Base-by-base conservation (phyloP, 1,284 basidiomycete species). In the Fomitopsis betulina region DNA sequence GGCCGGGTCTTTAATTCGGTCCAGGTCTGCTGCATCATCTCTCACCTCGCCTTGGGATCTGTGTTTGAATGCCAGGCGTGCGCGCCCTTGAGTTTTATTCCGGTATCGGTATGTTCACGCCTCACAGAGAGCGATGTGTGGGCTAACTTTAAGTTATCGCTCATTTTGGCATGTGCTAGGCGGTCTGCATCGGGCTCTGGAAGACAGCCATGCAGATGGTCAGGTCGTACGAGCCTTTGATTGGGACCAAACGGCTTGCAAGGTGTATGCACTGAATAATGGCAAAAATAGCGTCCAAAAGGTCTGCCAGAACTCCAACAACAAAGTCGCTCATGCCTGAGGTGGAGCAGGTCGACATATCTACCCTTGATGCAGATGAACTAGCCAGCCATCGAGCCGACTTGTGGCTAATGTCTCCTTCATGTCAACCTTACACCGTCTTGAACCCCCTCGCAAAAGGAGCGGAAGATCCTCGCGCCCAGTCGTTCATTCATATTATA, bases 361-460 rank as follows among this genome's bases (percentile, higher is more conserved):
- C 78, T 15, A 77, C 73, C 0, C 74, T 92, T 33, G 75, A 76
- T 12, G 78, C 83, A 2, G 51, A 69, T 5, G 68, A 75, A 30
- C 69, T 91, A n/a, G 71, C 76, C 27, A 51, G 61, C 21, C 70
- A 80, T 27, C 61, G 77, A 60, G 83, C 84, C 27, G 70, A 84
- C 61, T 66, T 89, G 5, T 91, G 89, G 88, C 77, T 91, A 25
- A 70, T 91, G 40, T 91, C 89, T 0, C 89, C 89, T 5, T 83
- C 89, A 9, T 92, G 90, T 67, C 89, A 91, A 66, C 89, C 89
- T 0, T 92, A 91, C 65, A 91, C 89, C 0, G 80, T 90, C 1
- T 74, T 92, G 56, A 91, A 90, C 65, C 84, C 87, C 2, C 74
- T 77, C 23, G 85, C 87, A 9, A 85, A 84, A 73, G 89, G 86